Percentiles rank a stretch among this genome's conserved stretches.
Conservation (phyloP, 257 asterid species). For the Scutellaria minor region DNA sequence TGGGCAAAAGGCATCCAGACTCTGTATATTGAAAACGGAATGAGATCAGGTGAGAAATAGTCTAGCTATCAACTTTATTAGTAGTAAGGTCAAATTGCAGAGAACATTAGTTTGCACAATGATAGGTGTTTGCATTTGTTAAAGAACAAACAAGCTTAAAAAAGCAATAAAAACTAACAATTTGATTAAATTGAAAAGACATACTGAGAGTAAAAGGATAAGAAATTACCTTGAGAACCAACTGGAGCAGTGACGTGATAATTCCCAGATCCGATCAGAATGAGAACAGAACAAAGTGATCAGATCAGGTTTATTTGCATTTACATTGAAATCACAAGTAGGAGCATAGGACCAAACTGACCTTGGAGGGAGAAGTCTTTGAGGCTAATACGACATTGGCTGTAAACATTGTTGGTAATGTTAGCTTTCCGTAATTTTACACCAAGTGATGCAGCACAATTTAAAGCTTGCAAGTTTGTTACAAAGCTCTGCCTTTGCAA, state of each 20-base stretch:
- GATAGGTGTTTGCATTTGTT: neutral
- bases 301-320: conserved; percentile 33
- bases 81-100: conserved; percentile 2
- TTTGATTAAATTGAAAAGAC: neutral
- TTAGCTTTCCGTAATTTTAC: conserved; percentile 70
- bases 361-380: conserved; percentile 99
- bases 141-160: neutral
- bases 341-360: conserved; percentile 41
- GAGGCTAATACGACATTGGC: conserved; percentile 81
- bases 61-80: neutral
- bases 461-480: conserved; percentile 95
- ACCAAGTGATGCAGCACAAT: conserved; percentile 94
- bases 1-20: conserved; percentile 93
- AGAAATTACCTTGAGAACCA: conserved; percentile 70
- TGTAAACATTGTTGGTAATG: conserved; percentile 69
- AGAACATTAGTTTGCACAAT: conserved; percentile 8
- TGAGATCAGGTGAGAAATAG: conserved; percentile 24
- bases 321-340: neutral
- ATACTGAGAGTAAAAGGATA: neutral
- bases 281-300: conserved; percentile 37
- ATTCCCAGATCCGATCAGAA: conserved; percentile 47
- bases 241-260: conserved; percentile 55
- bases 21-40: conserved; percentile 45
- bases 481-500: conserved; percentile 94
- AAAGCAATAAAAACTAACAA: neutral